phyloP scores from a whole-genome alignment of 2,329 filamentous ascomycete genomes.

The Beauveria sp. region DNA sequence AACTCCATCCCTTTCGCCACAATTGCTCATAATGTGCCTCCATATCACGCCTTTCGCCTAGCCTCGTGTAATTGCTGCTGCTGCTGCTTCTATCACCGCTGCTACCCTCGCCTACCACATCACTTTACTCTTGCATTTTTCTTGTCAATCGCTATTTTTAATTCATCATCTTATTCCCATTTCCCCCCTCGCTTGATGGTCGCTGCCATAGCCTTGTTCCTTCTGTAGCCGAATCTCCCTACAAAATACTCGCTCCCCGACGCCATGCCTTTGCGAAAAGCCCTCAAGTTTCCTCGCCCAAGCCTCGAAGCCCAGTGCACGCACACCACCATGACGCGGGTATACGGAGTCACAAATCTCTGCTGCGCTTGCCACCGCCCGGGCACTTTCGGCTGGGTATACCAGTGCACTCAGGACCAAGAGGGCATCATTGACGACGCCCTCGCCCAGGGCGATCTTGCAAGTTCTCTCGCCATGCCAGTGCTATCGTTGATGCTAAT shows the following conservation, averaged over 20 bases:
- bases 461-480: background rate
- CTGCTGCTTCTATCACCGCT: background rate
- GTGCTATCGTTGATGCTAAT: background rate
- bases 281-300: background rate
- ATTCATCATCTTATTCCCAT: background rate
- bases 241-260: background rate
- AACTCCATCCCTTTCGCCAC: background rate
- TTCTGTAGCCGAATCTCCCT: background rate
- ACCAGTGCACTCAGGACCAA: conserved; percentile 61
- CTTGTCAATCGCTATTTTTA: background rate
- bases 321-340: conserved; percentile 59
- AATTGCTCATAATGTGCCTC: too few relatives aligned
- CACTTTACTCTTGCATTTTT: conserved; percentile 6
- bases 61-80: background rate
- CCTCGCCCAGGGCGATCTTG: conserved; percentile 17
- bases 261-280: conserved; percentile 5
- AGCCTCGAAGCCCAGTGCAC: conserved; percentile 43
- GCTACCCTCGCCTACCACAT: conserved; percentile 2
- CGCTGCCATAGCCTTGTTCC: background rate
- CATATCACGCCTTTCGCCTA: conserved; percentile 1
- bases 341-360: conserved; percentile 44
- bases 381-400: conserved; percentile 63
- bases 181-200: background rate
- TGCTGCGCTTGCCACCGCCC: conserved; percentile 52
- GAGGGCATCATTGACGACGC: conserved; percentile 31